Evolutionary conservation across 169 alveolate species (phyloP), one percentile per base, ranked within the genome.

Genomic region (Toxoplasma gondii): DNA sequence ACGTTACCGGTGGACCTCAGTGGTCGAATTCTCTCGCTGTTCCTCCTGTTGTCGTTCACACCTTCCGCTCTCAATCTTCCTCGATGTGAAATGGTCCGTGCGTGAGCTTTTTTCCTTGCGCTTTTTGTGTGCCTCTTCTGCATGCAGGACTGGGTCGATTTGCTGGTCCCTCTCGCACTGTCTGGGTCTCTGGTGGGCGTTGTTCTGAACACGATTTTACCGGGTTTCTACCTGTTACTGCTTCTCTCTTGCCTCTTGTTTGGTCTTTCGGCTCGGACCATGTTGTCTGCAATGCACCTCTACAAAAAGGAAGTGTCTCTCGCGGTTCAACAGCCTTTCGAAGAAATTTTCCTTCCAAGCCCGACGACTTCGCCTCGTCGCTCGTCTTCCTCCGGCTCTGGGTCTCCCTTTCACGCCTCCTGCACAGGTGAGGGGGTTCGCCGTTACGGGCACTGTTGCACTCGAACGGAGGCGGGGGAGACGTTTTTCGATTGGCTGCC

Each of bases 141-240:
- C 31, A 5, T 74, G 67, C 91, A 91, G 94, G 84, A 81, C 87
- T 81, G 97, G 91, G 96, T 96, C 16, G 70, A 96, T 43, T 93
- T 97, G 38, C 95, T 97, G 94, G 88, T 96, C 34, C 98, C 99
- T 19, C 82, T 94, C 81, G 96, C 98, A 43, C 91, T 97, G 41
- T 80, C 97, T 41, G 99, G 98, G 43, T 96, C 98, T 4, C 95
- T 96, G 43, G 88, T 98, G 74, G 99, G 99, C 64, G 98, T 97
- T 27, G 81, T 97, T 34, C 88, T 97, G 74, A 97, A 97, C 95
- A 94, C 95, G 64, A 70, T 94, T 64, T 53, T 78, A 31, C 97
- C 96, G 27, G 92, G 93, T 54, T 1, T 70, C 16, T 16, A 93
- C 44, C 93, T 95, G 43, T 87, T 97, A 34, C 93, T 86, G 58